Conservation (phyloP, 768 basidiomycete species). For the Melanogaster broomeanus region DNA sequence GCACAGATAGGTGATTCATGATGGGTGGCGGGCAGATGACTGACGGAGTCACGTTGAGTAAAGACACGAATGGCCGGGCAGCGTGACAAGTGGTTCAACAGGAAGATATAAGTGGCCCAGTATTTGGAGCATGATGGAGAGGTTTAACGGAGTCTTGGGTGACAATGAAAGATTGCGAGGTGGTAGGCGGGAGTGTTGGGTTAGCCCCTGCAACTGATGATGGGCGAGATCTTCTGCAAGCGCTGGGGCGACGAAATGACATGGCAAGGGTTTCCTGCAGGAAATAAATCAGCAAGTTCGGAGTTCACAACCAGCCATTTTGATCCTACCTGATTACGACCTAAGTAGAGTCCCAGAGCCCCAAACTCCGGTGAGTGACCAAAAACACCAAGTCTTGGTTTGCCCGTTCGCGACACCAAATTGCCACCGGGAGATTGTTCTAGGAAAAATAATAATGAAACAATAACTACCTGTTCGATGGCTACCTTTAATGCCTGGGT, state of each 20-base stretch:
- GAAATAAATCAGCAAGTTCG: background rate
- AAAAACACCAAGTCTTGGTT: background rate
- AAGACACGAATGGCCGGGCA: background rate
- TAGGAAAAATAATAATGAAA: background rate
- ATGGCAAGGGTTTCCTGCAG: background rate
- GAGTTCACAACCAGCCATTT: too few relatives aligned
- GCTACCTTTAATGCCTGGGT: background rate
- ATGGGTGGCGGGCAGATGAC: background rate
- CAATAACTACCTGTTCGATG: background rate
- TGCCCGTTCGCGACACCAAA: background rate
- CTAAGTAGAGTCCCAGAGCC: too few relatives aligned
- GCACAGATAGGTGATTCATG: background rate
- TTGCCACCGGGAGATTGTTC: background rate
- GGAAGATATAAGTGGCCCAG: background rate
- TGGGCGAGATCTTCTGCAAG: background rate
- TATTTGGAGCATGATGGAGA: background rate
- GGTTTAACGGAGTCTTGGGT: background rate
- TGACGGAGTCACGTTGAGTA: background rate
- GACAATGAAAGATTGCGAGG: background rate
- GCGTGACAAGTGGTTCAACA: background rate
- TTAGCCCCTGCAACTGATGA: background rate
- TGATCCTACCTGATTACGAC: too few relatives aligned
- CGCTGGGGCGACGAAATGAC: background rate
- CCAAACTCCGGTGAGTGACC: background rate
- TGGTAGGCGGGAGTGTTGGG: background rate